Evolutionary conservation across 352 stramenopile species (phyloP).

Genomic region (Globisporangium megalacanthum): DNA sequence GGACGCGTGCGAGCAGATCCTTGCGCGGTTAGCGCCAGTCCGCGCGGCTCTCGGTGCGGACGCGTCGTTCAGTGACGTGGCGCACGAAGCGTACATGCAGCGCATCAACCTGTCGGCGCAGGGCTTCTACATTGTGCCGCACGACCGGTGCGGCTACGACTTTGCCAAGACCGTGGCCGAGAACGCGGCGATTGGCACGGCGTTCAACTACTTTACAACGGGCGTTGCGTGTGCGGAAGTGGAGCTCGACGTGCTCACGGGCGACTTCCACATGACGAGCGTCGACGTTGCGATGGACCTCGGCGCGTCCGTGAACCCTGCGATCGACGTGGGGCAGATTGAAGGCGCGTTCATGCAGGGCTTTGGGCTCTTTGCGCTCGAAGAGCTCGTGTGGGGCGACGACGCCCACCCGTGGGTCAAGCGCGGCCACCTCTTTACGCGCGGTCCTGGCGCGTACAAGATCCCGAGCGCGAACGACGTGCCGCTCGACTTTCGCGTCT

Average conservation of each 20-base stretch:
- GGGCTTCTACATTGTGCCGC: constrained; percentile 93
- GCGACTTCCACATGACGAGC: constrained; percentile 85
- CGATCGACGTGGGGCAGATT: constrained; percentile 97
- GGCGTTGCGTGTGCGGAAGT: constrained; percentile 90
- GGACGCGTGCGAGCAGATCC: constrained; percentile 95
- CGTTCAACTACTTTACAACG: constrained; percentile 97
- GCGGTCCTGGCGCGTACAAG: constrained; percentile 95
- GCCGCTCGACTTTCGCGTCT: constrained; percentile 92
- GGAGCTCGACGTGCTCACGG: constrained; percentile 95
- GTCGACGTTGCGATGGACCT: constrained; percentile 91
- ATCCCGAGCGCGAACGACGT: constrained; percentile 96
- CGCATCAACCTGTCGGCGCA: constrained; percentile 93
- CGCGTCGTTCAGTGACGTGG: constrained; percentile 78
- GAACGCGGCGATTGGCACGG: constrained; percentile 86
- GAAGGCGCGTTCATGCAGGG: constrained; percentile 97
- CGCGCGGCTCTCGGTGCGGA: constrained; percentile 61
- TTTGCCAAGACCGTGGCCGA: constrained; percentile 84
- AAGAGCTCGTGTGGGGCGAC: constrained; percentile 94
- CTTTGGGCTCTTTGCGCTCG: constrained; percentile 92
- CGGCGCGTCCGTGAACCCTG: constrained; percentile 94
- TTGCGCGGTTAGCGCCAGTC: constrained; percentile 86
- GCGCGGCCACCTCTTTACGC: constrained; percentile 89
- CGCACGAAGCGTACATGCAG: constrained; percentile 88
- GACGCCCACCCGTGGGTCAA: constrained; percentile 93
- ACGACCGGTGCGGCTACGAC: constrained; percentile 91